Conservation (phyloP, 352 stramenopile species). For the Phytophthora capsici region DNA sequence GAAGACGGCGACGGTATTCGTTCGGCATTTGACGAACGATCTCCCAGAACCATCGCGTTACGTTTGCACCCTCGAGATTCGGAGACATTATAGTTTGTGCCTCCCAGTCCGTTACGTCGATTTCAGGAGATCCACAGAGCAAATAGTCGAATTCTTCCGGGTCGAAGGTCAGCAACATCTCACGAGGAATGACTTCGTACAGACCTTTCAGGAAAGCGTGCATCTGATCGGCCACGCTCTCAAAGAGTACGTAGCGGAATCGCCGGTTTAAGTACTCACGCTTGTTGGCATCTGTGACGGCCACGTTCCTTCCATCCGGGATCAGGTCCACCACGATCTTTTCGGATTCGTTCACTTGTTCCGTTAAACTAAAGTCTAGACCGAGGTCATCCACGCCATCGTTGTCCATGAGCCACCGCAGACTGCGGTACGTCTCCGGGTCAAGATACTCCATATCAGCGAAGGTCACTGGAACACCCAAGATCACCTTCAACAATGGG, state of each 20-base stretch:
- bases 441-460: conserved; percentile 90
- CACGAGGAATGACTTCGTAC: conserved; percentile 95
- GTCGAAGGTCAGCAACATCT: conserved; percentile 96
- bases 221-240: conserved; percentile 61
- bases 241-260: conserved; percentile 66
- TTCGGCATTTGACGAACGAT: conserved; percentile 91
- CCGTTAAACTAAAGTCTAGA: conserved; percentile 65
- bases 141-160: conserved; percentile 97
- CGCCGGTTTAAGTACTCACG: conserved; percentile 92
- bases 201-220: conserved; percentile 91
- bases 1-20: conserved; percentile 72
- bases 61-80: conserved; percentile 49
- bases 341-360: conserved; percentile 36
- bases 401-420: conserved; percentile 63
- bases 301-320: conserved; percentile 59
- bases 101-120: conserved; percentile 97
- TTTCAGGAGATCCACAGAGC: conserved; percentile 95
- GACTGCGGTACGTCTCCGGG: conserved; percentile 55
- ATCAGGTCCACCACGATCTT: conserved; percentile 58
- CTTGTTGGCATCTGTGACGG: conserved; percentile 96
- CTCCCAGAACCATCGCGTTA: conserved; percentile 95
- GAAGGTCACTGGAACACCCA: conserved; percentile 94
- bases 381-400: conserved; percentile 59
- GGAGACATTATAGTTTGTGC: conserved; percentile 72
- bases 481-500: conserved; percentile 97